Evolutionary conservation across 148 eudicot genomes (phyloP).

Genomic region (Limonium bicolor): DNA sequence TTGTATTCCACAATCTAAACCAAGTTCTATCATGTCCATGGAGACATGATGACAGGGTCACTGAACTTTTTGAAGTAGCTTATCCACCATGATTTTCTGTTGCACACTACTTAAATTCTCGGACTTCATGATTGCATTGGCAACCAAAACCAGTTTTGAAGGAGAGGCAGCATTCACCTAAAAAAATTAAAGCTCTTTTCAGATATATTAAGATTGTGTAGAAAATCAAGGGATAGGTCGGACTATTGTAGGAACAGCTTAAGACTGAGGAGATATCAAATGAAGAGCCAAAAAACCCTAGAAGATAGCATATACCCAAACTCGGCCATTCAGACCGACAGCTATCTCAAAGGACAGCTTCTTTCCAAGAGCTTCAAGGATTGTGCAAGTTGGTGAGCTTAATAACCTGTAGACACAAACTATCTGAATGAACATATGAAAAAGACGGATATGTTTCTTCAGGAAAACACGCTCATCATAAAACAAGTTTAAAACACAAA

Average conservation of each 20-base stretch:
- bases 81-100: slow-evolving; percentile 66
- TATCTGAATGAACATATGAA: not conserved
- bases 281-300: too few relatives aligned
- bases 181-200: too few relatives aligned
- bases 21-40: too few relatives aligned
- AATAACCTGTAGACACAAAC: slow-evolving; percentile 38
- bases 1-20: too few relatives aligned
- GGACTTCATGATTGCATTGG: slow-evolving; percentile 72
- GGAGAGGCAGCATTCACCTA: slow-evolving; percentile 76
- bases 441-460: not conserved
- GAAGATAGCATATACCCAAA: too few relatives aligned
- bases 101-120: slow-evolving; percentile 49
- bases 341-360: slow-evolving; percentile 91
- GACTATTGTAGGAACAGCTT: not conserved
- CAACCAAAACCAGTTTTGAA: slow-evolving; percentile 46
- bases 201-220: too few relatives aligned
- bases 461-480: not conserved
- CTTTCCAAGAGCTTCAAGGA: slow-evolving; percentile 83
- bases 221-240: not conserved
- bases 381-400: slow-evolving; percentile 71
- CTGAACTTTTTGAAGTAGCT: slow-evolving; percentile 55
- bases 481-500: not conserved
- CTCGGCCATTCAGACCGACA: slow-evolving; percentile 83
- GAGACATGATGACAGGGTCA: too few relatives aligned
- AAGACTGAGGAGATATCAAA: not conserved